Evolutionary conservation across 345 rosid species (phyloP).

Genomic region (Pistacia atlantica): DNA sequence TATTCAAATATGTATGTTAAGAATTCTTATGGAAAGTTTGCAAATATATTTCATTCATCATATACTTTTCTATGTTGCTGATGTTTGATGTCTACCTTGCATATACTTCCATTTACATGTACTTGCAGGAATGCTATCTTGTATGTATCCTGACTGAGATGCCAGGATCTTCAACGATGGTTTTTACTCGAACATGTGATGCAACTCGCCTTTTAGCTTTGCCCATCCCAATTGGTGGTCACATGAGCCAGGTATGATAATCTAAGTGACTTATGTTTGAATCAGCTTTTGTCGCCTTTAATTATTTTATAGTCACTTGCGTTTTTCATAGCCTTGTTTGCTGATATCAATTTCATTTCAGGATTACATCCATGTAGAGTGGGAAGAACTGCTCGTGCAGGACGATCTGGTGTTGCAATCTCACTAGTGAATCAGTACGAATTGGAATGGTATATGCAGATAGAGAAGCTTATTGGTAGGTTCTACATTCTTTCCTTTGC

Average conservation of each 20-base stretch:
- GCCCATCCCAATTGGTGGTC: constrained; percentile 94
- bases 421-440: constrained; percentile 92
- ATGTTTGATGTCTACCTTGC: background rate
- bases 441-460: constrained; percentile 87
- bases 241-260: constrained; percentile 77
- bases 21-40: background rate
- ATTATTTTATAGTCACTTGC: background rate
- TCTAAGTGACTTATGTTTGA: background rate
- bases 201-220: constrained; percentile 75
- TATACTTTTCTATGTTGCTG: background rate
- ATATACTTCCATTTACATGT: constrained; percentile 12
- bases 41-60: background rate
- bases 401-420: constrained; percentile 89
- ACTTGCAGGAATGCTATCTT: constrained; percentile 89
- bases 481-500: background rate
- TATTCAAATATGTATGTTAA: background rate
- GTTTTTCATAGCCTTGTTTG: background rate
- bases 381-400: constrained; percentile 97
- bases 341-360: constrained; percentile 27
- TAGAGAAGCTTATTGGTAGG: constrained; percentile 84
- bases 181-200: constrained; percentile 92
- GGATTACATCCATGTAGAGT: constrained; percentile 88
- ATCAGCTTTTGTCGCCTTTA: background rate
- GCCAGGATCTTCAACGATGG: constrained; percentile 83
- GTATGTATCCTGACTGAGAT: constrained; percentile 72